Base-by-base conservation (phyloP, 192 early-diverging fungal genomes). In the Ambispora gerdemannii region DNA sequence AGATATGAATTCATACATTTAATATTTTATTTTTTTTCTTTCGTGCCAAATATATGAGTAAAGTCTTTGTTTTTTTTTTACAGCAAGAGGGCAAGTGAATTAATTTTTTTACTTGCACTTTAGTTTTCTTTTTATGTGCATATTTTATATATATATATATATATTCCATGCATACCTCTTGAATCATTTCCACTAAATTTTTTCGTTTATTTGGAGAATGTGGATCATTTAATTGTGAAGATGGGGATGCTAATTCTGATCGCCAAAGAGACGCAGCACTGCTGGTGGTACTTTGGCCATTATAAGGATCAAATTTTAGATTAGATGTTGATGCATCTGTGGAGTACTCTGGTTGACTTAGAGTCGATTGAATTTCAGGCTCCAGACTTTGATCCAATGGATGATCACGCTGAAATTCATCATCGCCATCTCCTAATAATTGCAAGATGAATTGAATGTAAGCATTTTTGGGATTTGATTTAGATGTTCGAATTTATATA, bases 121-220 rank as follows among this genome's bases (percentile, higher is more conserved):
- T n/a, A n/a, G n/a, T n/a, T n/a, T n/a, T n/a, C n/a, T n/a, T n/a
- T n/a, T n/a, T n/a, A n/a, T n/a, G n/a, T n/a, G n/a, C n/a, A n/a
- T n/a, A n/a, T n/a, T n/a, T n/a, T n/a, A n/a, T n/a, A n/a, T n/a
- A n/a, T n/a, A n/a, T n/a, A n/a, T n/a, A n/a, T n/a, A n/a, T n/a
- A n/a, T n/a, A n/a, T n/a, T n/a, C n/a, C 31, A 2, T 36, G 50
- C 63, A 68, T 66, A 76, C 75, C 27, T 73, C 72, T 74, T 77
- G 76, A 51, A 77, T 77, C 66, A 77, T 71, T 38, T 77, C 72
- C 22, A 74, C 67, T 33, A 74, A 62, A 38, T 74, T 70, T 50
- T 70, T 70, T 19, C 68, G 19, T 36, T 70, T 70, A 30, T 70
- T 70, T n/a, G 56, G 53, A 15, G 67, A 59, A 50, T 60, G 36